Evolutionary conservation across 805 yeast species (phyloP), one percentile per base, ranked within the genome.

Genomic region (Hanseniaspora guilliermondii): DNA sequence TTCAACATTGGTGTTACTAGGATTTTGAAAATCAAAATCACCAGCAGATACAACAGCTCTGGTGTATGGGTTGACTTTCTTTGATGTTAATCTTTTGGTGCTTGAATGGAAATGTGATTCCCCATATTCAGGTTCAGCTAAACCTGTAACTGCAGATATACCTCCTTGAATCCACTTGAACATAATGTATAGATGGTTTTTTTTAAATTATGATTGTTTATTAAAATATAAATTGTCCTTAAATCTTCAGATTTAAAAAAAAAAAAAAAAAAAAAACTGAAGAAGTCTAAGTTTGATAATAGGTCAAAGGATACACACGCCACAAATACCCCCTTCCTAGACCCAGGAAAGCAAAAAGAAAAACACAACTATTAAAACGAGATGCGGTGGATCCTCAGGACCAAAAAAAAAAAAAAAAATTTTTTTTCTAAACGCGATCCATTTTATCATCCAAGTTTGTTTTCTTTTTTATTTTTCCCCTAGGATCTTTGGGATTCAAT

Each of bases 61-160:
- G 1, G 85, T 77, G 60, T 81, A 79, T 39, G 75, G 73, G 33
- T 72, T 77, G 6, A 24, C 14, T 19, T 52, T 52, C 14, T 35
- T 25, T 9, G 45, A 9, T 41, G 70, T 72, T 46, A 83, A 79
- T 45, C 79, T 66, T 37, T 77, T 78, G 41, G 85, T 78, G 56
- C 89, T 80, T n/a, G 97, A 78, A 63, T 84, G 91, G 60, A 93
- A 86, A 40, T 95, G 94, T 49, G 84, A 96, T 40, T 83, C 77
- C 53, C 98, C 98, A 64, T 93, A 93, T 65, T 85, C 95, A 25
- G 98, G 98, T 68, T 93, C 98, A 2, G 96, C 96, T 12, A 95
- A 79, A 54, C 98, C 98, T 6, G 97, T 91, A 46, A 88, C 93
- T 6, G 94, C 93, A n/a, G 97, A 86, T 53, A 85, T 74, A 60